A percentile compares a stretch with the other conserved stretches of the same genome.
Evolutionary conservation across 169 alveolate species (phyloP).

Genomic region (Toxoplasma gondii): DNA sequence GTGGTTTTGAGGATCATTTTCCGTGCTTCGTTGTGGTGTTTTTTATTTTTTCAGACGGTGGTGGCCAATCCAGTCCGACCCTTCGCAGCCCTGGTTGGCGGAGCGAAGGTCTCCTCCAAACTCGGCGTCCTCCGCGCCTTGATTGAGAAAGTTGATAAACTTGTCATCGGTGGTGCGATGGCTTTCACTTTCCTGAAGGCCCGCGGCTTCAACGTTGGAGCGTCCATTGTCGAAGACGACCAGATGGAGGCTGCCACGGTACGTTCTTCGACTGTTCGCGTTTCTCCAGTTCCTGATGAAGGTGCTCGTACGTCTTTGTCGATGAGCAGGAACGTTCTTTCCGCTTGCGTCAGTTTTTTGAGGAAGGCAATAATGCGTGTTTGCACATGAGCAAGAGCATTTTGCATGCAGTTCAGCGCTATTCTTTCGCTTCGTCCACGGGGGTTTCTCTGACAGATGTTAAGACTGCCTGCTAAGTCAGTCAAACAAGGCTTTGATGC

Average conservation of each 20-base stretch:
- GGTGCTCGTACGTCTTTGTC: neutral
- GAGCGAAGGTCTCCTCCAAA: conserved; percentile 96
- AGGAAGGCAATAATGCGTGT: neutral
- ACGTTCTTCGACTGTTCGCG: neutral
- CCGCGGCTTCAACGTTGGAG: conserved; percentile 87
- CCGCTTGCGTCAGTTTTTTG: neutral
- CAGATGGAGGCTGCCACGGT: conserved; percentile 39
- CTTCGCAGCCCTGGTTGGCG: conserved; percentile 94
- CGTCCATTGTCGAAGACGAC: conserved; percentile 92
- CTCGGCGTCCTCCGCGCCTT: conserved; percentile 89
- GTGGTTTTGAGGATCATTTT: too few relatives aligned
- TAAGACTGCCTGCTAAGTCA: too few relatives aligned
- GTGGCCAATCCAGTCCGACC: conserved; percentile 95
- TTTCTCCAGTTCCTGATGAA: neutral
- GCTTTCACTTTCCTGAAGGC: conserved; percentile 96
- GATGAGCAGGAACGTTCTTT: neutral
- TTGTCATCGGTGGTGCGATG: conserved; percentile 98
- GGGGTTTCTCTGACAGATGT: too few relatives aligned
- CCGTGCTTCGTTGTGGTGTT: neutral
- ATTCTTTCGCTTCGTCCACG: too few relatives aligned
- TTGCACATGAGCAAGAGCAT: too few relatives aligned
- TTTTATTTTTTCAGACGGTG: conserved; percentile 82
- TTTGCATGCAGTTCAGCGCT: too few relatives aligned
- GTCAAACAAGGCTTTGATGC: too few relatives aligned
- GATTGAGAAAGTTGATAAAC: conserved; percentile 90